Base-by-base conservation (phyloP, 2,329 filamentous ascomycete genomes). In the Massarina eburnea region DNA sequence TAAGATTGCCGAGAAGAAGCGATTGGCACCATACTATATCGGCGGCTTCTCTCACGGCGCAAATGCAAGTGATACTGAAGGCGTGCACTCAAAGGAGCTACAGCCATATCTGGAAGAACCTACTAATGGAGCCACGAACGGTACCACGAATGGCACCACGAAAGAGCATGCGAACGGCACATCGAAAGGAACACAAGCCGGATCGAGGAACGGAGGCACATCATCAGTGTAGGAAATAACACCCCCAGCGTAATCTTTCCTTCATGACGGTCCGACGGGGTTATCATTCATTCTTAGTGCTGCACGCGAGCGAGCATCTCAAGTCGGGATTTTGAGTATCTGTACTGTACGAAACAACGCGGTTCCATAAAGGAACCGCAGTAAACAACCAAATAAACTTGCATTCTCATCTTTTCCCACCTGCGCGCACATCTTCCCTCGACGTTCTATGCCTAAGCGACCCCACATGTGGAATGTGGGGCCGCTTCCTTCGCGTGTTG, bases 1-100 rank as follows among this genome's bases (percentile, higher is more conserved):
- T 32, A 63, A 61, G 42, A 50, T 64, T 15, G 52, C 58, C 6
- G 60, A 67, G 43, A 66, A 67, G 53, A 57, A 55, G 51, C 50
- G 62, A n/a, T 54, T 67, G n/a, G 64, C 64, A 3, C 62, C 64
- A 1, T 67, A 67, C 46, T 67, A 64, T 37, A 59, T 67, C 37
- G 64, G 64, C 8, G 64, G 64, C 2, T 67, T 67, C 32, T 48
- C 59, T 2, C 58, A 65, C 37, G 64, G 64, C 27, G 62, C 64
- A 21, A 67, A 67, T 24, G 52, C 58, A 14, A 64, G 53, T 26
- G 48, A 57, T 26, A 59, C 55, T 0, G 53, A 62, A 29, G 62
- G 64, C 17, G 64, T 67, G 2, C 64, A 67, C 35, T 61, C 54
- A 0, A 53, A 55, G 21, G 64, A 67, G 30, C 39, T 67, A 19